Percentiles rank a stretch among this genome's conserved stretches.
phyloP scores from a whole-genome alignment of 139 green algal species.

The Eudorina sp. region DNA sequence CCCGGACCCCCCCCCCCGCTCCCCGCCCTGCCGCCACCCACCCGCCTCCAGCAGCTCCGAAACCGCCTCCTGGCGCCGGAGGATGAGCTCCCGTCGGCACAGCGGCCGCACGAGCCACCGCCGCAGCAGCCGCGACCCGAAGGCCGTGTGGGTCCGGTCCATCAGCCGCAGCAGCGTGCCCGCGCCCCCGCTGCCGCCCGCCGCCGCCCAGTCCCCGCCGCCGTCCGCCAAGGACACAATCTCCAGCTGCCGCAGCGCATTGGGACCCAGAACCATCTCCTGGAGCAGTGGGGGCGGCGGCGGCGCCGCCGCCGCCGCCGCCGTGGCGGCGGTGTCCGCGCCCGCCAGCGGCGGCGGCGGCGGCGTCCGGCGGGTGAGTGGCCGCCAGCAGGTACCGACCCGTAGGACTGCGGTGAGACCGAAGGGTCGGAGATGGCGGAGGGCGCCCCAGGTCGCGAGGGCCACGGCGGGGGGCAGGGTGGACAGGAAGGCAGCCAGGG shows the following conservation, averaged over 20 bases:
- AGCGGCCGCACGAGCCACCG: conserved; percentile 84
- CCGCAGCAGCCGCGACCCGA: conserved; percentile 81
- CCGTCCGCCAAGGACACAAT: conserved; percentile 49
- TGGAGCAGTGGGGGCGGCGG: background rate
- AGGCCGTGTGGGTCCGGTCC: conserved; percentile 80
- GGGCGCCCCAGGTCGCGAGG: conserved; percentile 68
- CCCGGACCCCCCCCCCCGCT: too few species aligned
- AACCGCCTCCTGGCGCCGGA: conserved; percentile 83
- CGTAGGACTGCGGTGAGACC: conserved; percentile 77
- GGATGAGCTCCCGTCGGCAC: conserved; percentile 60
- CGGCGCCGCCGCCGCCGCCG: background rate
- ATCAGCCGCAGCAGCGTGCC: conserved; percentile 90
- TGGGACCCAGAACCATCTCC: conserved; percentile 71
- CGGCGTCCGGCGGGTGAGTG: background rate
- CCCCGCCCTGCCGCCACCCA: too few species aligned
- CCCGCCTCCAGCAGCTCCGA: conserved; percentile 71
- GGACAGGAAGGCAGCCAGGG: conserved; percentile 42
- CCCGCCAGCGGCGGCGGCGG: background rate
- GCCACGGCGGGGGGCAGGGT: conserved; percentile 71
- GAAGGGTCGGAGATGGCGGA: conserved; percentile 80
- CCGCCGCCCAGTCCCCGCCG: background rate
- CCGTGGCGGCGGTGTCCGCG: too few species aligned
- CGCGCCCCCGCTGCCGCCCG: conserved; percentile 9
- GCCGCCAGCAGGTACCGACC: conserved; percentile 44
- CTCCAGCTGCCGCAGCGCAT: conserved; percentile 78